phyloP scores from a whole-genome alignment of 1,284 basidiomycete genomes.

The Omphalotus olearius region DNA sequence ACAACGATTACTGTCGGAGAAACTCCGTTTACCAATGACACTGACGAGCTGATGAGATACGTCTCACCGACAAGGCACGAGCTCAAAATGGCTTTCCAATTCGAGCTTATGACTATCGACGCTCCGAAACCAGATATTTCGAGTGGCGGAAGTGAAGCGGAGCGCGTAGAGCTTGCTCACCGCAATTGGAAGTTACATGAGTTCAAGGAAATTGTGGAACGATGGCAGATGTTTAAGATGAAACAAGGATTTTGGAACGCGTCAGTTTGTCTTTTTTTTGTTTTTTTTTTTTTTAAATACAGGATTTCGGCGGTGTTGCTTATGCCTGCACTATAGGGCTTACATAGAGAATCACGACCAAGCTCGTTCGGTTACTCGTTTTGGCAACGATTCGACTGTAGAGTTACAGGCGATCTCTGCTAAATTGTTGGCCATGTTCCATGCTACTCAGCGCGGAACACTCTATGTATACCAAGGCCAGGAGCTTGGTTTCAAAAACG shows the following conservation, averaged over 20 bases:
- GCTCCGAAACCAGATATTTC: constrained; percentile 24
- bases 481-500: constrained; percentile 69
- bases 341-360: constrained; percentile 72
- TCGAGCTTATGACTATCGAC: constrained; percentile 60
- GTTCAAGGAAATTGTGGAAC: constrained; percentile 50
- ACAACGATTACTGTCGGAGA: constrained; percentile 69
- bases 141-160: not conserved
- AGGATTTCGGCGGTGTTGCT: constrained; percentile 3
- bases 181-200: constrained; percentile 52
- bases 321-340: constrained; percentile 30
- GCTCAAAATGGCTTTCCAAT: constrained; percentile 68
- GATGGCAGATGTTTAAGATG: constrained; percentile 59
- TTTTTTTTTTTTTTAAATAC: too few species aligned
- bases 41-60: constrained; percentile 48
- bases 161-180: constrained; percentile 27
- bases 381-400: constrained; percentile 50
- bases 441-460: constrained; percentile 61
- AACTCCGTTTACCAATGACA: constrained; percentile 52
- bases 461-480: constrained; percentile 74
- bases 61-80: constrained; percentile 60
- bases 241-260: constrained; percentile 64
- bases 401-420: constrained; percentile 52
- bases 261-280: too few species aligned
- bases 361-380: constrained; percentile 60
- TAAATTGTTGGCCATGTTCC: constrained; percentile 61